Base-by-base conservation (phyloP, 2,329 filamentous ascomycete species). In the Aquanectria penicillioides region DNA sequence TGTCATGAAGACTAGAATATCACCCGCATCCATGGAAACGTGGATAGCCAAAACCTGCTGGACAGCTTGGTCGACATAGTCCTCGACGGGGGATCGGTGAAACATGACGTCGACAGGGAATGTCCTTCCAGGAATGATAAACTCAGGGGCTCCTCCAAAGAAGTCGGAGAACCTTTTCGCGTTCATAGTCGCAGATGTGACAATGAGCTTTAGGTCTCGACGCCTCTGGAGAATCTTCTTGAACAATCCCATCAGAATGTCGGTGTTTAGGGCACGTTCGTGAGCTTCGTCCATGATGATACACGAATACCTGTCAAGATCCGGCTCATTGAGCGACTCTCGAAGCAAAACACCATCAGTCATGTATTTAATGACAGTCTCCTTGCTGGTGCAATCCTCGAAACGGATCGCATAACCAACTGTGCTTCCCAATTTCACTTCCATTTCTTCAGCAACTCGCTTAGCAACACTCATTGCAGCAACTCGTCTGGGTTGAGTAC, bases 211-310 rank as follows among this genome's bases (percentile, higher is more conserved):
- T 43, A 99, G 81, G 71, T 99, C 95, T 69, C 93, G 86, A 59
- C 96, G 86, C 49, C 94, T 85, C 62, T 94, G 90, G 41, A 99
- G 80, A 4, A 99, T 94, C 77, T 99, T 99, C 76, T 98, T 99
- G 79, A 99, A 94, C 23, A 99, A 79, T 1, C 95, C 95, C 92
- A 99, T 97, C 12, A 99, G 80, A 15, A 99, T 94, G 75, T 99
- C 95, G 0, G 95, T 99, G 72, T 99, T 98, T 46, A 99, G 79
- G 1, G 95, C 94, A 74, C 95, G 87, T 77, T 99, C 95, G 83
- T 99, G 95, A 5, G 95, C 96, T 80, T 99, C 95, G 73, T 99
- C 95, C 95, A 99, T 99, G 76, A 99, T 99, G 69, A 99, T 93
- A 74, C 94, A 97, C 12, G 94, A 97, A 74, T 99, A 99, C 64